Evolutionary conservation across 306 rosid genomes (phyloP), one percentile per base, ranked within the genome.

Genomic region (Sechiopsis laciniata): DNA sequence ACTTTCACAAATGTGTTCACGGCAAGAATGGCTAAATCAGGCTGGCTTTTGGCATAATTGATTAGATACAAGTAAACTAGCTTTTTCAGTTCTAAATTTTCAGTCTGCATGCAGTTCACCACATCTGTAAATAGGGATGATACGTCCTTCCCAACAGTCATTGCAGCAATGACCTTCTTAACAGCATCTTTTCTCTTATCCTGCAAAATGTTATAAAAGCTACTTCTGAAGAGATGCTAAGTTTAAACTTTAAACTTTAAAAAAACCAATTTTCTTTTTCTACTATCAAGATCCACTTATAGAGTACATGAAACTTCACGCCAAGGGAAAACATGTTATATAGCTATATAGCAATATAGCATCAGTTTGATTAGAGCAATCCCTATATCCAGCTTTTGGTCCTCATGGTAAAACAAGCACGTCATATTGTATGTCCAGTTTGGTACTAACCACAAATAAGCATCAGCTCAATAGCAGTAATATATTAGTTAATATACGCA

Each of bases 131-230:
- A 95, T 78, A 95, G 86, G 5, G 97, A 95, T 3, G 99, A 95
- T 13, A 95, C 99, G 71, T 95, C 99, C 88, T 95, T 95, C 83
- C 97, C 99, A 37, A 95, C 99, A 54, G 99, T 95, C 99, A 95
- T 95, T 17, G 99, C 99, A 29, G 99, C 99, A 73, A 95, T 95
- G 72, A 95, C 99, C 83, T 95, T 95, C 85, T 95, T 95, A 1
- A 95, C 99, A 10, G 99, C 99, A 91, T 95, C 99, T 82, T 95
- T 95, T 80, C 99, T 89, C 83, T 91, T 95, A 81, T 95, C 99
- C 99, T 95, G 77, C 65, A 74, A 62, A 74, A 75, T 76, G 81
- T 35, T 51, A 29, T 17, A 72, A 72, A 37, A 37, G 15, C 62
- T 55, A 40, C 63, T 52, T 72, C 17, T 37, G 11, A 26, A n/a